Conservation (phyloP, 1,284 basidiomycete species). For the Sanghuangporus sanghuang region DNA sequence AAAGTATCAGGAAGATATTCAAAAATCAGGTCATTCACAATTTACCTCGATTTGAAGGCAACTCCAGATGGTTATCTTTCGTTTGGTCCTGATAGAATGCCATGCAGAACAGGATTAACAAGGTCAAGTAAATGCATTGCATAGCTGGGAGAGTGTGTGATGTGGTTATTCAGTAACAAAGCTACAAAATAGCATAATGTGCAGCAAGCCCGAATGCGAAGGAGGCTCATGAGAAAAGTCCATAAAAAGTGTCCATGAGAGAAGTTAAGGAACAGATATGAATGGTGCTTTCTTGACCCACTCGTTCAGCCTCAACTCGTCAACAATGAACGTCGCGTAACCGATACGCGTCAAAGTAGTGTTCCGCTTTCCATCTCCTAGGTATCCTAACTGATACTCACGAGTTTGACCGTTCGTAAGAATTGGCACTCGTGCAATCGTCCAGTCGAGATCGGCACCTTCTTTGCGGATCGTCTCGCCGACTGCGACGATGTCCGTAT, state of each 20-base stretch:
- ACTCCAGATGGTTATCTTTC: too few relatives aligned
- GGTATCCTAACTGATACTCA: slow-evolving; percentile 50
- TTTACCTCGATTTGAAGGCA: too few relatives aligned
- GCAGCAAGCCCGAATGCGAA: background rate
- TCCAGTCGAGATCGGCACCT: slow-evolving; percentile 54
- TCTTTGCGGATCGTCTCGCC: slow-evolving; percentile 48
- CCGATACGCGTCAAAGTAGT: slow-evolving; percentile 44
- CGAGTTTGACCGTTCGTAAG: slow-evolving; percentile 43
- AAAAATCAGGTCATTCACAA: too few relatives aligned
- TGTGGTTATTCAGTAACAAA: too few relatives aligned
- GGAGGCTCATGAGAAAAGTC: background rate
- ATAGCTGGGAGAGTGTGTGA: too few relatives aligned
- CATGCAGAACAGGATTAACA: too few relatives aligned
- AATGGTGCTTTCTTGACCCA: slow-evolving; percentile 33
- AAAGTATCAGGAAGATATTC: too few relatives aligned
- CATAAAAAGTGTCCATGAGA: background rate
- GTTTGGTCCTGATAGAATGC: too few relatives aligned
- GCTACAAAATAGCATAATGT: background rate
- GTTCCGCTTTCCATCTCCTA: slow-evolving; percentile 54
- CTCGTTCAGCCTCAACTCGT: slow-evolving; percentile 47
- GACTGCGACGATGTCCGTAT: slow-evolving; percentile 45
- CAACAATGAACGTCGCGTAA: slow-evolving; percentile 53
- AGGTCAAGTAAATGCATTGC: too few relatives aligned
- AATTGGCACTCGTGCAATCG: slow-evolving; percentile 58
- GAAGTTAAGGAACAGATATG: slow-evolving; percentile 10